phyloP scores from a whole-genome alignment of 2,329 filamentous ascomycete genomes.

The Fusarium floridanum region DNA sequence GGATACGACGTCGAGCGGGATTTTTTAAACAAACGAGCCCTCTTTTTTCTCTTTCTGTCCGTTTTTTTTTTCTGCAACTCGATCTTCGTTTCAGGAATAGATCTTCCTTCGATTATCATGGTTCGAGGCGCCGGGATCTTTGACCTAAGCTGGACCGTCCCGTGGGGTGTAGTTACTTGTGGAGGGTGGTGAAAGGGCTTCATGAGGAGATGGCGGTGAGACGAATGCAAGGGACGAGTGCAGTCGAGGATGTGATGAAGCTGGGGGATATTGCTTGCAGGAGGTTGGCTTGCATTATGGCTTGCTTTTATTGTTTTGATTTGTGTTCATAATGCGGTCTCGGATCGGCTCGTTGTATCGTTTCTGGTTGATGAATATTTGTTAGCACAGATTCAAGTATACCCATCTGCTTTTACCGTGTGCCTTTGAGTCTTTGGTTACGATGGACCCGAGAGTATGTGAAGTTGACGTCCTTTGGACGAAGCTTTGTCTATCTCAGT shows the following conservation, averaged over 20 bases:
- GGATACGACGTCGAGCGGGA: slow-evolving; percentile 8
- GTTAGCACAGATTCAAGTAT: background rate
- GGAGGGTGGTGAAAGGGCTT: background rate
- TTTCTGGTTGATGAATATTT: background rate
- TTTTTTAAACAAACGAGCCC: background rate
- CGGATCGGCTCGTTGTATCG: background rate
- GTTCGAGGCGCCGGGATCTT: background rate
- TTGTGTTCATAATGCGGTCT: background rate
- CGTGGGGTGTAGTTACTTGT: slow-evolving; percentile 8
- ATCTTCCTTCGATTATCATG: slow-evolving; percentile 18
- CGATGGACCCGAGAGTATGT: fast-evolving
- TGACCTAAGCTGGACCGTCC: background rate
- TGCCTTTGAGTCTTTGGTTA: background rate
- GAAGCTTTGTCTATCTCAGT: background rate
- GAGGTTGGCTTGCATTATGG: background rate
- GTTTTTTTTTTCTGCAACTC: background rate
- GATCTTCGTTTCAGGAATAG: slow-evolving; percentile 3
- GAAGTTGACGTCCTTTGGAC: background rate
- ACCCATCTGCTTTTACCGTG: background rate
- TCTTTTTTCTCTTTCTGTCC: background rate
- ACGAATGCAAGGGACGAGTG: slow-evolving; percentile 17
- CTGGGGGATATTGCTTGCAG: background rate
- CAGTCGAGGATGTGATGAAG: background rate
- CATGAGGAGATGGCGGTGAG: slow-evolving; percentile 25
- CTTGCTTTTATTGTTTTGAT: background rate